These are phyloP conservation scores for Naganishia randhawae DNA, from an alignment of 768 basidiomycete species.

Conservation along the genomic window DNA sequence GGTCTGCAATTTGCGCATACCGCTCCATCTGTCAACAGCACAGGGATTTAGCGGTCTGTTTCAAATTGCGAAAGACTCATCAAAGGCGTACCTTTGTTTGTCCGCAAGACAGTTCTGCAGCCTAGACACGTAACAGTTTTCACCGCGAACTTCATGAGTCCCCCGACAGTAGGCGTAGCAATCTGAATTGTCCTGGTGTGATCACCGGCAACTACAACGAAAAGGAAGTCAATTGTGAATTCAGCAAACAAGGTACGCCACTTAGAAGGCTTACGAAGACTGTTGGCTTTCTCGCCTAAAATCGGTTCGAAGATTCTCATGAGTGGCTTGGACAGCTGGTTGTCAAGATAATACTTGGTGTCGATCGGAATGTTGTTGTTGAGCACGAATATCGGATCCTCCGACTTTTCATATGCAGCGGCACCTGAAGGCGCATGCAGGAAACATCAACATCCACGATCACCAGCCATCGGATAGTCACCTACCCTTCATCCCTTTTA, in stretches of 20 bases:
- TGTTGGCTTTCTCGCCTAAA: constrained; percentile 81
- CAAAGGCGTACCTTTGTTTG: constrained; percentile 67
- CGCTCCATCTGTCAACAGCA: constrained; percentile 64
- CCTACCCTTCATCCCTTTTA: constrained; percentile 88
- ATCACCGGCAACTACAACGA: constrained; percentile 75
- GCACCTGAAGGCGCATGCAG: constrained; percentile 59
- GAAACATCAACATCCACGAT: constrained; percentile 3
- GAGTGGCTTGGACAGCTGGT: constrained; percentile 92
- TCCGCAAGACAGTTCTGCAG: constrained; percentile 81
- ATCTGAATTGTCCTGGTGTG: constrained; percentile 94
- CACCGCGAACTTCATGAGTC: constrained; percentile 97
- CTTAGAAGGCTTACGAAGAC: constrained; percentile 60
- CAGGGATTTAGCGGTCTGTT: neutral
- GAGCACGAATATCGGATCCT: constrained; percentile 93
- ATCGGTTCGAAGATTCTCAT: constrained; percentile 98
- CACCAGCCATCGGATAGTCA: neutral
- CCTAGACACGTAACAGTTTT: constrained; percentile 92
- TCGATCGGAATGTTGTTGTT: constrained; percentile 98
- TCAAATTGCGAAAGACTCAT: neutral
- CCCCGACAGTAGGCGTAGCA: constrained; percentile 91
- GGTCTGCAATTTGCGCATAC: constrained; percentile 91
- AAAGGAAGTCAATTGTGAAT: neutral
- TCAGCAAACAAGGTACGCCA: neutral
- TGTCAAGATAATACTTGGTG: constrained; percentile 95
- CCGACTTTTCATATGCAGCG: constrained; percentile 96